Evolutionary conservation across 2,329 filamentous ascomycete species (phyloP).

Genomic region (Penicillium vulpinum): DNA sequence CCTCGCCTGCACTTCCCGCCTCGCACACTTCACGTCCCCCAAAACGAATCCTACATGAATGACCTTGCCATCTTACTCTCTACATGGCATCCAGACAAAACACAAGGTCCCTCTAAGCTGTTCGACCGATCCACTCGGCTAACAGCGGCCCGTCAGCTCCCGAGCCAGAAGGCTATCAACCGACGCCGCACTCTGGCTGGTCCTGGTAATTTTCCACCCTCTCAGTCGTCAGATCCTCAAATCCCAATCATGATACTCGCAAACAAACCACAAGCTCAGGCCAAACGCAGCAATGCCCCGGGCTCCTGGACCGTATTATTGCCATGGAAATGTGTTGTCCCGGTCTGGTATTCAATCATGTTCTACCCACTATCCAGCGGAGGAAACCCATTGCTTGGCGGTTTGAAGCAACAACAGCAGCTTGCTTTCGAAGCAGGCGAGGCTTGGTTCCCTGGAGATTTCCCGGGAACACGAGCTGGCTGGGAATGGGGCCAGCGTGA

Average conservation of each 20-base stretch:
- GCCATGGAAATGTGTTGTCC: conserved; percentile 84
- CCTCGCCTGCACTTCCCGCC: conserved; percentile 79
- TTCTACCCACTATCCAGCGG: conserved; percentile 78
- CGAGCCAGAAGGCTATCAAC: conserved; percentile 77
- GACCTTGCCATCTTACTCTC: conserved; percentile 62
- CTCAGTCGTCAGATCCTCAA: conserved; percentile 63
- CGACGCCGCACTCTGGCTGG: conserved; percentile 65
- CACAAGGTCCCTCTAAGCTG: conserved; percentile 52
- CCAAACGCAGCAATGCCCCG: conserved; percentile 52
- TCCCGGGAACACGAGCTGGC: conserved; percentile 75
- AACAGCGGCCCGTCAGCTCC: conserved; percentile 64
- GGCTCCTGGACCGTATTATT: conserved; percentile 80
- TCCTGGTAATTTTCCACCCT: conserved; percentile 63
- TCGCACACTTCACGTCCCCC: conserved; percentile 50
- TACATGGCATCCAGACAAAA: conserved; percentile 65
- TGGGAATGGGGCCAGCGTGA: conserved; percentile 73
- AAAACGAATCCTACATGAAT: conserved; percentile 36
- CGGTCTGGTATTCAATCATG: conserved; percentile 83
- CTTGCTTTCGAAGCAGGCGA: conserved; percentile 74
- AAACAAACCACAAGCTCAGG: conserved; percentile 49
- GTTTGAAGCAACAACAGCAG: conserved; percentile 75
- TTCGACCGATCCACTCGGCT: conserved; percentile 70
- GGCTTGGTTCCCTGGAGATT: conserved; percentile 86
- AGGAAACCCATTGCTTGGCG: conserved; percentile 78
- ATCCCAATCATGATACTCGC: conserved; percentile 76